Base-by-base conservation (phyloP, 345 rosid genomes). In the Linum tenue region DNA sequence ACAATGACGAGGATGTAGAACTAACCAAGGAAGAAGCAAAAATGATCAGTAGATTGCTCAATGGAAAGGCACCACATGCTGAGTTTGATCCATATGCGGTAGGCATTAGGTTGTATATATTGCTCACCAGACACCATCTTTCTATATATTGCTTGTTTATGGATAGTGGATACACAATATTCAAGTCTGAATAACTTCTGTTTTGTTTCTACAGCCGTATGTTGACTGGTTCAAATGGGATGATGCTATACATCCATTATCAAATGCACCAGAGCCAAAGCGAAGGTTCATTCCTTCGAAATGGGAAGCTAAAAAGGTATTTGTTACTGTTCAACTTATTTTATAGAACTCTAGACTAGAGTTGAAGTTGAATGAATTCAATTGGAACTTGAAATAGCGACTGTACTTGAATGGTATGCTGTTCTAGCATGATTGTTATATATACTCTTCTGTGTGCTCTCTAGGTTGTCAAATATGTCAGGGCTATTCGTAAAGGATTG, bases 231-330 rank as follows among this genome's bases (percentile, higher is more conserved):
- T 92, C 73, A 80, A 90, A 74, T 82, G 87, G 78, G 85, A 85
- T 22, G 96, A 86, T 74, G 83, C 96, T 0, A 80, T 76, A 75
- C 99, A 92, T 76, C 99, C 99, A 60, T 75, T 92, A 44, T 90
- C 99, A 67, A 86, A 84, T 83, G 99, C 99, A 55, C 97, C 97
- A 36, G 99, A 92, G 69, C 99, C 99, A 38, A 92, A 90, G 76
- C 79, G 96, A 69, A 82, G 97, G 55, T 90, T 92, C 68, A 80
- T 87, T 63, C 97, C 96, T 64, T 92, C 99, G 10, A 90, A 83
- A 74, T 90, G 88, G 95, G 97, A 92, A 78, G 83, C 85, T 61
- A 90, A 85, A 76, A 86, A 67, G 85, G 91, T 82, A 60, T 68
- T 69, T 53, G n/a, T 48, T 48, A 15, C 53, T 48, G 53, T 48